Conservation (phyloP, 2,329 filamentous ascomycete species). For the Colletotrichum kahawae region DNA sequence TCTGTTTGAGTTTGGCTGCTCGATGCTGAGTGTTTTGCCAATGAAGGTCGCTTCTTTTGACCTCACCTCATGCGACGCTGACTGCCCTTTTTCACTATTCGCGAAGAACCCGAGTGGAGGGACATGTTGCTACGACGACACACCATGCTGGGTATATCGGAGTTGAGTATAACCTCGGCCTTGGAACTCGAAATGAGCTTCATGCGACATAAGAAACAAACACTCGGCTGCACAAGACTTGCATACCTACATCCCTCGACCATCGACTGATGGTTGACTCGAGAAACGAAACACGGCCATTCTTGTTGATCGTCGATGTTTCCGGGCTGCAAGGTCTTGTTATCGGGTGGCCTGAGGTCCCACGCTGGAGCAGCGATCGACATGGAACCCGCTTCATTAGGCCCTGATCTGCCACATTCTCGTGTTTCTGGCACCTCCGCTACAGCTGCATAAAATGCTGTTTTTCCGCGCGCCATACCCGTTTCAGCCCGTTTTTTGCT, state of each 20-base stretch:
- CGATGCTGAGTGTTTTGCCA: background rate
- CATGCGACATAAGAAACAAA: background rate
- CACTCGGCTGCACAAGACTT: background rate
- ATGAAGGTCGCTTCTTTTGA: background rate
- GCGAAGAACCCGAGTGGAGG: background rate
- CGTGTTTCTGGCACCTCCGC: too few relatives aligned
- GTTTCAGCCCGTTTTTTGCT: too few relatives aligned
- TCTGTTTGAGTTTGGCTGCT: background rate
- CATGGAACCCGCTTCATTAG: background rate
- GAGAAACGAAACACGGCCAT: background rate
- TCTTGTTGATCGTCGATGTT: background rate
- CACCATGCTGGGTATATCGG: background rate
- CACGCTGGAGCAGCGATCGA: background rate
- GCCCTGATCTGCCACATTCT: too few relatives aligned
- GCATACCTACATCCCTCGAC: background rate
- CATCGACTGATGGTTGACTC: background rate
- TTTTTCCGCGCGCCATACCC: too few relatives aligned
- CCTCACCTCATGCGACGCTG: background rate
- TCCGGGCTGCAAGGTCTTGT: background rate
- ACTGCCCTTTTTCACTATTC: background rate
- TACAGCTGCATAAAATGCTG: too few relatives aligned
- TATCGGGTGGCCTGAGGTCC: background rate
- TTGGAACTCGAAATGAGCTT: background rate
- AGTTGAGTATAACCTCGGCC: background rate
- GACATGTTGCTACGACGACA: background rate